Conservation (phyloP, 371 early-diverging fungal species). For the Saksenaea oblongispora region DNA sequence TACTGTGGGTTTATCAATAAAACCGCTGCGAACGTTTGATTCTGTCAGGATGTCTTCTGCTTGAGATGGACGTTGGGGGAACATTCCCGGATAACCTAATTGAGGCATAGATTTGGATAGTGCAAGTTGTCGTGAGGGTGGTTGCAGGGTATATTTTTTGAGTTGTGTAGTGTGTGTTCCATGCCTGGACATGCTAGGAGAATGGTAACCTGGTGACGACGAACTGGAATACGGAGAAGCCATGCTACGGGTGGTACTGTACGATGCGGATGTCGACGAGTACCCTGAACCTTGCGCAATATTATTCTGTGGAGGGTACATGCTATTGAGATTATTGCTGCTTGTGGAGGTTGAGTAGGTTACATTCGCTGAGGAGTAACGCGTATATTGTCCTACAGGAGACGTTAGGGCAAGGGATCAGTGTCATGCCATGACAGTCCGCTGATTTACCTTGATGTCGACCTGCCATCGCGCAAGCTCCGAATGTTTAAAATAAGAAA, state of each 20-base stretch:
- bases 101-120: conserved; percentile 49
- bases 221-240: conserved; percentile 49
- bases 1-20: conserved; percentile 60
- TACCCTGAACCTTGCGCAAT: conserved; percentile 17
- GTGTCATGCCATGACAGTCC: background rate
- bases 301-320: conserved; percentile 29
- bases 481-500: background rate
- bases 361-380: conserved; percentile 40
- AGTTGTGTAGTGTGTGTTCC: conserved; percentile 26
- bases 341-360: conserved; percentile 21
- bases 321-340: conserved; percentile 38
- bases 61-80: conserved; percentile 60
- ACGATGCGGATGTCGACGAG: conserved; percentile 22
- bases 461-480: conserved; percentile 19
- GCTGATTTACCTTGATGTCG: conserved; percentile 24
- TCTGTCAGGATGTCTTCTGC: conserved; percentile 68
- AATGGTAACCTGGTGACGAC: conserved; percentile 52
- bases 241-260: conserved; percentile 33
- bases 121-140: conserved; percentile 44
- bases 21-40: conserved; percentile 72
- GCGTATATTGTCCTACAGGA: conserved; percentile 42
- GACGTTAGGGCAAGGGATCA: background rate
- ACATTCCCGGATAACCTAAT: conserved; percentile 71
- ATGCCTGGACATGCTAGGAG: conserved; percentile 36
- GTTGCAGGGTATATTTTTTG: conserved; percentile 54